phyloP scores from a whole-genome alignment of 1,284 basidiomycete genomes.

The Fomitopsis schrenkii region DNA sequence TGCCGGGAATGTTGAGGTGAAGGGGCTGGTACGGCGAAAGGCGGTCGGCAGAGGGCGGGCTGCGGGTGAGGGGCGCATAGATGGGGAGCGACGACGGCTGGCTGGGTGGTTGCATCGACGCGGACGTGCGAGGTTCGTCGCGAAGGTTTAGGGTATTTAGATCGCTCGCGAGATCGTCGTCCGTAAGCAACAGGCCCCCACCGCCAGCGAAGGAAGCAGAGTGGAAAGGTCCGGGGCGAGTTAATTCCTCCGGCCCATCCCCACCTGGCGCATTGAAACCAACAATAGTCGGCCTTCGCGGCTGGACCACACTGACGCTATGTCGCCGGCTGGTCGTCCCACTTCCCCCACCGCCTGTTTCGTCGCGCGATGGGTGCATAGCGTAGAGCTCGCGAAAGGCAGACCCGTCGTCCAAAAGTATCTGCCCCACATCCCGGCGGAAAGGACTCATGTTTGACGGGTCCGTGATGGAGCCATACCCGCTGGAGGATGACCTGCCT shows the following conservation, averaged over 20 bases:
- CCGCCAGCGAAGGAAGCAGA: conserved; percentile 30
- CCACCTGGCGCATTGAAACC: conserved; percentile 61
- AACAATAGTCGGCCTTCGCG: conserved; percentile 59
- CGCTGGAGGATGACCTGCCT: conserved; percentile 52
- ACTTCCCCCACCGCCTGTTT: conserved; percentile 58
- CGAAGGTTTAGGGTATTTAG: conserved; percentile 61
- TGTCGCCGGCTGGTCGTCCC: conserved; percentile 83
- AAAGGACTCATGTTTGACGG: conserved; percentile 79
- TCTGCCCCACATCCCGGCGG: conserved; percentile 72
- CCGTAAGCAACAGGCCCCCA: conserved; percentile 61
- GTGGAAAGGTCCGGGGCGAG: conserved; percentile 27
- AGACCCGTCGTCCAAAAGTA: conserved; percentile 65
- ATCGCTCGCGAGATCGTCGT: conserved; percentile 76
- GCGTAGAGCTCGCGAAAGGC: conserved; percentile 67
- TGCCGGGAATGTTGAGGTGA: conserved; percentile 50
- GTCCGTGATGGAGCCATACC: conserved; percentile 50
- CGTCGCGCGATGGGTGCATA: conserved; percentile 55
- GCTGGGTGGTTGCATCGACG: conserved; percentile 43
- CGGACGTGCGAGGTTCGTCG: conserved; percentile 36
- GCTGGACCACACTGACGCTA: conserved; percentile 82
- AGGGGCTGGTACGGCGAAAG: conserved; percentile 54
- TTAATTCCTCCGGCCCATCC: conserved; percentile 43
- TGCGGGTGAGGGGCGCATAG: conserved; percentile 63
- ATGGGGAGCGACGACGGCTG: conserved; percentile 67
- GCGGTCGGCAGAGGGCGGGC: conserved; percentile 49